These are phyloP conservation scores for Martensiomyces pterosporus DNA, from an alignment of 192 early-diverging fungal genomes.

Conservation along the genomic window DNA sequence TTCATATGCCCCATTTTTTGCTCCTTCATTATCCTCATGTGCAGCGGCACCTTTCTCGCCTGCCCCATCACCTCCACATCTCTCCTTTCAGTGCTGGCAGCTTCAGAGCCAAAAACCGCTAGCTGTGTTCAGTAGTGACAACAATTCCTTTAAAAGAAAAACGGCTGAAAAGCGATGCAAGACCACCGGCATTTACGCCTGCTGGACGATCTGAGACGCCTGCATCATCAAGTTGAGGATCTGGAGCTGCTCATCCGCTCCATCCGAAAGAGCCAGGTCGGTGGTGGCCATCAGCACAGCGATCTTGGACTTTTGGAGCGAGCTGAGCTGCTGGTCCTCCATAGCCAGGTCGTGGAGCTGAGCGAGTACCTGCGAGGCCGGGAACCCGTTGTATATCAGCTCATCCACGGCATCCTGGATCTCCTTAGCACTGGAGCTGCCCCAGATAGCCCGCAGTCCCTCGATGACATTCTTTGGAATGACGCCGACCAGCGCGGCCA, in stretches of 20 bases:
- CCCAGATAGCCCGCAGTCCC: conserved; percentile 56
- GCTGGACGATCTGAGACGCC: conserved; percentile 28
- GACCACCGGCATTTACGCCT: too few relatives aligned
- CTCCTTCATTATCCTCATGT: too few relatives aligned
- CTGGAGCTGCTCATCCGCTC: conserved; percentile 89
- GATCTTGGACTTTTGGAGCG: conserved; percentile 72
- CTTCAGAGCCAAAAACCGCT: too few relatives aligned
- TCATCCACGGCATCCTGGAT: conserved; percentile 55
- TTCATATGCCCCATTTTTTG: too few relatives aligned
- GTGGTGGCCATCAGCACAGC: conserved; percentile 58
- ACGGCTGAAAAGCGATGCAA: too few relatives aligned
- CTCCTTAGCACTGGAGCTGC: conserved; percentile 36
- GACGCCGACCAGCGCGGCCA: conserved; percentile 76
- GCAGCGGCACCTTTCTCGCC: too few relatives aligned
- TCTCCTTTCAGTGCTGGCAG: too few relatives aligned
- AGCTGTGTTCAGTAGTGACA: too few relatives aligned
- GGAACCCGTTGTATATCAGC: conserved; percentile 69
- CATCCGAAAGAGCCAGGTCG: conserved; percentile 76
- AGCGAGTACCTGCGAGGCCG: conserved; percentile 64
- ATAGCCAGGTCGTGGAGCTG: conserved; percentile 72
- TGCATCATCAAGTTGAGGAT: conserved; percentile 64
- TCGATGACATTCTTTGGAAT: conserved; percentile 64
- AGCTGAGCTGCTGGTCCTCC: conserved; percentile 56
- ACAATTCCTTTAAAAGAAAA: too few relatives aligned
- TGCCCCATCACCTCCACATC: too few relatives aligned